phyloP scores from a whole-genome alignment of 257 asterid species.

The Paulownia fortunei region DNA sequence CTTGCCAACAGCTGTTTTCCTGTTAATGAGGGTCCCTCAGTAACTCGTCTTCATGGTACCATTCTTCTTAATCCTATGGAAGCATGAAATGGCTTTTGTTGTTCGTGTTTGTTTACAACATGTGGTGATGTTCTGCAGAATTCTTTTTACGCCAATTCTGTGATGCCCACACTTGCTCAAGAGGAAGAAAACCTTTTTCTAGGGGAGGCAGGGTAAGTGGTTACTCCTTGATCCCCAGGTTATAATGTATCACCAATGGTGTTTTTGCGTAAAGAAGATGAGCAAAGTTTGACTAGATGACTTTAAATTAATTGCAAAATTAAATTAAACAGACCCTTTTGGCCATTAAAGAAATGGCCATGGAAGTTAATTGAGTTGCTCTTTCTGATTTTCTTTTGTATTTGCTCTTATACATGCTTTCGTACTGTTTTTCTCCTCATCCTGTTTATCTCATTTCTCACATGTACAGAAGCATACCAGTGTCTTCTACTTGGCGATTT shows the following conservation, averaged over 20 bases:
- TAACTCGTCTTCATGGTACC: constrained; percentile 85
- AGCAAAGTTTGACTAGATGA: constrained; percentile 2
- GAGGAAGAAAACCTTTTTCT: constrained; percentile 70
- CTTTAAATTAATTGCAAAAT: not conserved
- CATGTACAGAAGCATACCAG: constrained; percentile 75
- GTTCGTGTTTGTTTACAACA: constrained; percentile 24
- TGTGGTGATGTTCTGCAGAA: constrained; percentile 51
- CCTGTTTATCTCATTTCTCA: constrained; percentile 7
- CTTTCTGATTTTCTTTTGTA: not conserved
- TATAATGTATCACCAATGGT: not conserved
- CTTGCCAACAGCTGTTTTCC: constrained; percentile 93
- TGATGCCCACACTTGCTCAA: constrained; percentile 87
- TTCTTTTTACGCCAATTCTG: constrained; percentile 88
- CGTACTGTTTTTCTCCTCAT: constrained; percentile 1
- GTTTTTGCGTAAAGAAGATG: not conserved
- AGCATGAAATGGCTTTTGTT: not conserved
- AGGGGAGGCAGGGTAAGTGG: constrained; percentile 84
- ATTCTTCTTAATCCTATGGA: constrained; percentile 20
- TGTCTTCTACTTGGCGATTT: constrained; percentile 65
- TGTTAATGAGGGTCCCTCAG: constrained; percentile 57
- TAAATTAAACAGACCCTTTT: not conserved
- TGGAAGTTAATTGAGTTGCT: not conserved
- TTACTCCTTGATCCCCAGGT: not conserved
- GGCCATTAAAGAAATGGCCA: not conserved
- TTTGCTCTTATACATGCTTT: not conserved